Percentiles rank a stretch among this genome's conserved stretches.
Evolutionary conservation across 2,329 filamentous ascomycete species (phyloP).

Genomic region (Pseudogymnoascus sp.): DNA sequence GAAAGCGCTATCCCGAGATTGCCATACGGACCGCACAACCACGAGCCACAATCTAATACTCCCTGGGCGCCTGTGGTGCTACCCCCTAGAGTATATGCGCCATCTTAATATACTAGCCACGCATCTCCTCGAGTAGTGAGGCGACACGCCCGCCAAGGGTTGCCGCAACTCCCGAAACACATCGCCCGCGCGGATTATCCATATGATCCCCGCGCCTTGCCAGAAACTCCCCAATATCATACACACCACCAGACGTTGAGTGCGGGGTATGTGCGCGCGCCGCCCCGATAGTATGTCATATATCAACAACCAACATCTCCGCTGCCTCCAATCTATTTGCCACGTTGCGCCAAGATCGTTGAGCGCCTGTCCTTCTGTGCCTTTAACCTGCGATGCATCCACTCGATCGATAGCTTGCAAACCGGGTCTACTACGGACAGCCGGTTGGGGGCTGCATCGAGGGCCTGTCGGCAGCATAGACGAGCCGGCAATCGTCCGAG

Average conservation of each 20-base stretch:
- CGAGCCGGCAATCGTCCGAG: background rate
- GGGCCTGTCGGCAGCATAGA: background rate
- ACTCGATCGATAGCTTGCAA: background rate
- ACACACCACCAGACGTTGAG: background rate
- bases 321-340: background rate
- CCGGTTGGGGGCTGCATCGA: background rate
- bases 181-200: background rate
- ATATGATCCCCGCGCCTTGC: background rate
- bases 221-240: background rate
- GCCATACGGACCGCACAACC: background rate
- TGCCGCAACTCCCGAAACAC: background rate
- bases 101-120: constrained; percentile 3
- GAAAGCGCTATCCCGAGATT: background rate
- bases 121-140: background rate
- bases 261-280: background rate
- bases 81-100: constrained; percentile 1
- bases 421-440: background rate
- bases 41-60: constrained; percentile 3
- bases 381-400: background rate
- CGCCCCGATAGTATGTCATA: background rate
- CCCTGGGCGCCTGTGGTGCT: background rate
- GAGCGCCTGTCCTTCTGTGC: background rate
- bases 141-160: constrained; percentile 1
- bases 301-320: background rate
- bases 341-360: constrained; percentile 1